Evolutionary conservation across 1,284 basidiomycete species (phyloP).

Genomic region (Ceratobasidium sp.): DNA sequence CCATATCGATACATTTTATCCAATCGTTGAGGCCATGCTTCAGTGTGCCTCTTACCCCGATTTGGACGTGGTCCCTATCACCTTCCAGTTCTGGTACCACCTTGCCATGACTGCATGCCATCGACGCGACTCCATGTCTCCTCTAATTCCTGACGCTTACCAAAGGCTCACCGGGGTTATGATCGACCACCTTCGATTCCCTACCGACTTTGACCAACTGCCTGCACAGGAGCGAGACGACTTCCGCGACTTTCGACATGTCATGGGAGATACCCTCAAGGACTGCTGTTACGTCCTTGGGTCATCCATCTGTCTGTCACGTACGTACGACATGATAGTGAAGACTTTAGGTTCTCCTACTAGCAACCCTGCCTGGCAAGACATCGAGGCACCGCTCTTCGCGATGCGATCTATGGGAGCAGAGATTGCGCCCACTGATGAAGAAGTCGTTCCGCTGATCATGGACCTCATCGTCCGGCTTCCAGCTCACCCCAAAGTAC

Average conservation of each 20-base stretch:
- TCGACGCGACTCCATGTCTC: constrained; percentile 74
- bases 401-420: constrained; percentile 99
- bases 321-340: constrained; percentile 84
- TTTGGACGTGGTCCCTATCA: constrained; percentile 97
- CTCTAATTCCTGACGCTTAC: constrained; percentile 83
- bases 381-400: constrained; percentile 97
- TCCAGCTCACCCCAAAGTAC: constrained; percentile 90
- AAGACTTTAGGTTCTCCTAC: constrained; percentile 68
- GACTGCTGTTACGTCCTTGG: constrained; percentile 97
- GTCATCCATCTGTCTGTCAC: constrained; percentile 82
- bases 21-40: constrained; percentile 94
- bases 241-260: constrained; percentile 94
- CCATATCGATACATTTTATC: constrained; percentile 90
- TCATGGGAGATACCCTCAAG: constrained; percentile 99
- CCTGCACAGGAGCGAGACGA: constrained; percentile 90
- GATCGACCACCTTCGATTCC: constrained; percentile 93
- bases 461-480: constrained; percentile 94
- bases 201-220: constrained; percentile 71
- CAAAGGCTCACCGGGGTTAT: constrained; percentile 86
- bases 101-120: constrained; percentile 70
- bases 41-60: constrained; percentile 93
- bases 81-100: constrained; percentile 98
- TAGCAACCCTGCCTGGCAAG: constrained; percentile 77
- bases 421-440: constrained; percentile 86
- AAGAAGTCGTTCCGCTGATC: constrained; percentile 90